Base-by-base conservation (phyloP, 352 stramenopile species). In the Phytophthora pistaciae region DNA sequence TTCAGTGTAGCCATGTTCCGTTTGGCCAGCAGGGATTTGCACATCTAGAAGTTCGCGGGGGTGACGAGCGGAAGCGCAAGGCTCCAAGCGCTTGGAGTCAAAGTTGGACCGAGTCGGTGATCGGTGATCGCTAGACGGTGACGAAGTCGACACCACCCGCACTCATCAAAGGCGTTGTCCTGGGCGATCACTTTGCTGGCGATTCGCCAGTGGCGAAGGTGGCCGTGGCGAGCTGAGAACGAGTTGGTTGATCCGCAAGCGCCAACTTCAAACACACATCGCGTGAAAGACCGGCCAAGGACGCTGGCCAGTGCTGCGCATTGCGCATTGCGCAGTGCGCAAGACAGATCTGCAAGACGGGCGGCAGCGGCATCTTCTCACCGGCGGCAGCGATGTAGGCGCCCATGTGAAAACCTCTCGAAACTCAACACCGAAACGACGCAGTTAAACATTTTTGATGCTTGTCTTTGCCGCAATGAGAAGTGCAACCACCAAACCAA, bases 261-360 rank as follows among this genome's bases (percentile, higher is more conserved):
- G 44, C 44, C 16, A 50, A 50, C 44, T 50, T 50, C 44, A 50
- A 50, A 50, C 44, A 50, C 44, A 50, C 44, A 50, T 50, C 44
- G 44, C 36, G 44, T 50, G 44, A 50, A 20, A 50, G n/a, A 50
- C 44, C n/a, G 44, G 44, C 5, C 44, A 50, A 18, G 7, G 44
- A 8, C 16, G 16, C 14, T 21, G 5, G 36, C 29, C 36, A 42
- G 10, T 6, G 11, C 36, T 18, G 36, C 36, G n/a, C n/a, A n/a
- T n/a, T n/a, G n/a, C n/a, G n/a, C n/a, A n/a, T n/a, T n/a, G n/a
- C n/a, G n/a, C n/a, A n/a, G n/a, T n/a, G n/a, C n/a, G 29, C 29
- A 33, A 33, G 29, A 33, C 29, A 33, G 29, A 33, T 10, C 36
- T 42, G 36, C 11, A 42, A 42, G 36, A 18, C 10, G 36, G 33